Evolutionary conservation across 2,329 filamentous ascomycete species (phyloP).

Genomic region (Trichophyton schoenleinii): DNA sequence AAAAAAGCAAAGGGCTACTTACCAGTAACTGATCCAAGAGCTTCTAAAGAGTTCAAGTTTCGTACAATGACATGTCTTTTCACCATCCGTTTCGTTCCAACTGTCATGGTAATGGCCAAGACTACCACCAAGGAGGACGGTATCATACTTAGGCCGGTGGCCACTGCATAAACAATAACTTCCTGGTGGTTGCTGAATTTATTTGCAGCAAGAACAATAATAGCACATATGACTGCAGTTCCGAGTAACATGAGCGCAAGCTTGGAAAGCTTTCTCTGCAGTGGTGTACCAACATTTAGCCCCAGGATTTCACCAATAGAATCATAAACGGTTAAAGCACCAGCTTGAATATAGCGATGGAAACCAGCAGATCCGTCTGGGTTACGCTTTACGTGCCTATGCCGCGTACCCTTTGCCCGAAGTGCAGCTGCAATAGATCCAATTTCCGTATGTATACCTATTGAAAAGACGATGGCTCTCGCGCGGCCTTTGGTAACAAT

Average conservation of each 20-base stretch:
- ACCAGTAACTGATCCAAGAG: conserved; percentile 46
- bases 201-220: conserved; percentile 56
- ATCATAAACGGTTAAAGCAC: conserved; percentile 42
- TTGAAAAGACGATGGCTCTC: conserved; percentile 48
- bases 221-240: conserved; percentile 53
- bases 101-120: conserved; percentile 54
- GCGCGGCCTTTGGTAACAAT: conserved; percentile 51
- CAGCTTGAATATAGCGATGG: conserved; percentile 40
- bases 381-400: conserved; percentile 40
- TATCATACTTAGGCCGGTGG: conserved; percentile 48
- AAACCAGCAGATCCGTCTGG: conserved; percentile 38
- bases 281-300: conserved; percentile 54
- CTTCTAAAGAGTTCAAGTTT: conserved; percentile 45
- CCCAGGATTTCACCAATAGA: conserved; percentile 52
- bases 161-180: conserved; percentile 53
- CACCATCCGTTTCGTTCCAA: conserved; percentile 47
- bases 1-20: neutral
- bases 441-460: conserved; percentile 50
- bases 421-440: conserved; percentile 52
- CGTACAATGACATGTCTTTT: conserved; percentile 45
- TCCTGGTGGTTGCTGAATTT: conserved; percentile 41
- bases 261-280: conserved; percentile 55
- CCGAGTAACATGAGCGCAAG: conserved; percentile 54
- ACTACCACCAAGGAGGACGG: conserved; percentile 52
- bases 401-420: conserved; percentile 44